phyloP scores from a whole-genome alignment of 768 basidiomycete genomes.

The Pleurotus giganteus region DNA sequence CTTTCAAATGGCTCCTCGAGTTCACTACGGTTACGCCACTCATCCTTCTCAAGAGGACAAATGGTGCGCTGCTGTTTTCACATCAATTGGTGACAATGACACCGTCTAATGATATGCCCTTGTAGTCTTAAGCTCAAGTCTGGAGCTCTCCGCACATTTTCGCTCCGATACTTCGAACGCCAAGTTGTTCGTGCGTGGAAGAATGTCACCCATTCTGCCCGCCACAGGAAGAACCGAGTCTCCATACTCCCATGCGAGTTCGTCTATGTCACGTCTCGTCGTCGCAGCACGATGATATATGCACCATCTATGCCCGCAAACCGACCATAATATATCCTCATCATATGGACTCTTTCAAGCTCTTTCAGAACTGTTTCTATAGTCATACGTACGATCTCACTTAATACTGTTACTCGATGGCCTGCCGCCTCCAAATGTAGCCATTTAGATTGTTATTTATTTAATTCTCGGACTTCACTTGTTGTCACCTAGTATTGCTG shows the following conservation, averaged over 20 bases:
- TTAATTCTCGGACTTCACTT: not conserved
- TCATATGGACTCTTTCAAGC: not conserved
- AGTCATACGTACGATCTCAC: not conserved
- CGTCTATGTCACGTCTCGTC: conserved; percentile 4
- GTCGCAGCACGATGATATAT: conserved; percentile 3
- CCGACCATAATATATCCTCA: not conserved
- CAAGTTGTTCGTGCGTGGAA: conserved; percentile 9
- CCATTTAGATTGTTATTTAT: not conserved
- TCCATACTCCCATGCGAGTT: conserved; percentile 7
- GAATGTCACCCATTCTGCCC: conserved; percentile 7
- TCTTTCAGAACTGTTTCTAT: not conserved
- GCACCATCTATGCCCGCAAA: conserved; percentile 4
- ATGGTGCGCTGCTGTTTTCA: not conserved
- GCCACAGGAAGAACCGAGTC: conserved; percentile 4
- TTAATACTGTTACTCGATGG: not conserved
- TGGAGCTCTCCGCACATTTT: not conserved
- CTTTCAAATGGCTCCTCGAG: not conserved
- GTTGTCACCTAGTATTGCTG: not conserved
- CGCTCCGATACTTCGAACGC: conserved; percentile 2
- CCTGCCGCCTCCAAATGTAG: not conserved
- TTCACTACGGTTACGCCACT: not conserved
- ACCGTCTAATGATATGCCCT: not conserved
- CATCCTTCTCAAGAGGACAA: not conserved
- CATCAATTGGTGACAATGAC: not conserved
- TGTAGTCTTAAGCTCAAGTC: not conserved